phyloP scores from a whole-genome alignment of 1,139 yeast genomes.

The Yamadazyma aaseri region DNA sequence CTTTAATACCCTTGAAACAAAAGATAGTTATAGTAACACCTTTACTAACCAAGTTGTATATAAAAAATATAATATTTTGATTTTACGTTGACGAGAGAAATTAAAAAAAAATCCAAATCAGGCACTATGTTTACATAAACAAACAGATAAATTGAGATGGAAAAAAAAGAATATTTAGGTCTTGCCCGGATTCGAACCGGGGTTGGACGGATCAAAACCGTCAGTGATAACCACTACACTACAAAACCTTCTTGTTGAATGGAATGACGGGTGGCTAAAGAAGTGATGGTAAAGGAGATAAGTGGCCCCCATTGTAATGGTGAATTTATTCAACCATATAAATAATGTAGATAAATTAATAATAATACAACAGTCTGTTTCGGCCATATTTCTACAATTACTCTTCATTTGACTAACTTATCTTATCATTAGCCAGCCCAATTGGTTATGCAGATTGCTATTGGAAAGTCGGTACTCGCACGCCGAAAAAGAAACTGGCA shows the following conservation, averaged over 20 bases:
- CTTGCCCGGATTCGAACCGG: slow-evolving; percentile 96
- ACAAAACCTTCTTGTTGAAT: no score
- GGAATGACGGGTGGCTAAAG: no score
- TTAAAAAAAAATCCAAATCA: background rate
- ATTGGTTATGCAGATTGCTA: no score
- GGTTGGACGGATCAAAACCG: slow-evolving; percentile 73
- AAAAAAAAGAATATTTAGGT: slow-evolving; percentile 44
- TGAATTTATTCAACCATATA: no score
- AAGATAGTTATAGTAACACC: slow-evolving; percentile 6
- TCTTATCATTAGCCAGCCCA: no score
- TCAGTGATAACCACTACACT: slow-evolving; percentile 50
- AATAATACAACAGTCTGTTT: no score
- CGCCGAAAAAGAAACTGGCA: slow-evolving; percentile 1
- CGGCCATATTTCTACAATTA: no score
- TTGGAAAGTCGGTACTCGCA: no score
- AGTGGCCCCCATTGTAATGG: no score
- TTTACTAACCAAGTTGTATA: slow-evolving; percentile 5
- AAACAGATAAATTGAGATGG: background rate
- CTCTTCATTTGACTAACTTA: no score
- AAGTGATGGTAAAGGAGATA: no score
- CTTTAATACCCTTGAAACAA: slow-evolving; percentile 2
- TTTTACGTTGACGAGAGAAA: slow-evolving; percentile 4
- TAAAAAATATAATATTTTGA: slow-evolving; percentile 3
- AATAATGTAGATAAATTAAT: no score
- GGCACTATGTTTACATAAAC: slow-evolving; percentile 1